Evolutionary conservation across 495 filamentous ascomycete genomes (phyloP).

Genomic region (Clohesyomyces aquaticus): DNA sequence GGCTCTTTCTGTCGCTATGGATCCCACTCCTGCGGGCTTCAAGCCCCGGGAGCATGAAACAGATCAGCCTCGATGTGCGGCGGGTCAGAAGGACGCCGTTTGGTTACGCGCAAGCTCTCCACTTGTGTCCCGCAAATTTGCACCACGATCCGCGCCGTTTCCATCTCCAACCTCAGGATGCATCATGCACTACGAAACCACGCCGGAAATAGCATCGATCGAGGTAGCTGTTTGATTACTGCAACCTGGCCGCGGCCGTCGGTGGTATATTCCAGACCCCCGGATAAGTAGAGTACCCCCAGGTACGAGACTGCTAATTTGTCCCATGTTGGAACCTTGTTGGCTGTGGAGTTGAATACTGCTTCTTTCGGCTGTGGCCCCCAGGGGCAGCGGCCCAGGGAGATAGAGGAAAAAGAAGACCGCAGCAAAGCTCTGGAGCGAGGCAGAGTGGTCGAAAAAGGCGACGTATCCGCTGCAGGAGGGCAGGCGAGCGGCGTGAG

Average conservation of each 20-base stretch:
- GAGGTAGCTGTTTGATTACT: neutral
- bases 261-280: neutral
- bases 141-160: neutral
- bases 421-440: too few relatives aligned
- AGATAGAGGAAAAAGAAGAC: too few relatives aligned
- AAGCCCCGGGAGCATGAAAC: conserved; percentile 17
- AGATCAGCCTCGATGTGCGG: conserved; percentile 5
- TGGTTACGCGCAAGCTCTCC: conserved; percentile 17
- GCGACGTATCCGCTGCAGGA: neutral
- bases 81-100: neutral
- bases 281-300: neutral
- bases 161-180: neutral
- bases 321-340: too few relatives aligned
- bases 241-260: neutral
- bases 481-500: neutral
- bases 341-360: neutral
- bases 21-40: too few relatives aligned
- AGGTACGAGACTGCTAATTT: neutral
- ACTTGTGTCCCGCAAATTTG: conserved; percentile 8
- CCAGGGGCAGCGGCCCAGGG: too few relatives aligned
- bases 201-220: conserved; percentile 9
- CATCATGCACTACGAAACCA: conserved; percentile 19
- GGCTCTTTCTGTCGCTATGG: neutral
- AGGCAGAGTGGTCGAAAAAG: too few relatives aligned
- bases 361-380: too few relatives aligned